Evolutionary conservation across 2,329 filamentous ascomycete genomes (phyloP), one percentile per base, ranked within the genome.

Genomic region (Colletotrichum plurivorum): DNA sequence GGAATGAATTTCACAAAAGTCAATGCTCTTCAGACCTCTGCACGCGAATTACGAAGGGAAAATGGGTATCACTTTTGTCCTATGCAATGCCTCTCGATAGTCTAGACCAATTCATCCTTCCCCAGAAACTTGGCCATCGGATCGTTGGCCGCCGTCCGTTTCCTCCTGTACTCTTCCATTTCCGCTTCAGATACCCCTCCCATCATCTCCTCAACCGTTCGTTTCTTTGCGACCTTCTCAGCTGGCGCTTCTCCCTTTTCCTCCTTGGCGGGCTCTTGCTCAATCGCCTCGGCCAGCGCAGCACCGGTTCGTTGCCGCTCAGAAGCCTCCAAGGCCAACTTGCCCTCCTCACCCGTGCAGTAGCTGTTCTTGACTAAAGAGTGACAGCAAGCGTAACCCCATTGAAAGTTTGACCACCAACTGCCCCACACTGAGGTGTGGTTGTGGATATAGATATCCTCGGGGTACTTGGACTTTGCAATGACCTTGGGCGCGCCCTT

Each of bases 351-450:
- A 27, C 96, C 96, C 0, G 95, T 98, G 80, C 96, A 99, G 77
- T 98, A 99, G 76, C 94, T 97, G 81, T 99, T 98, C 82, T 97
- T 98, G 71, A 97, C 89, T 22, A 90, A 92, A 0, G 94, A 97
- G 78, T 97, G 94, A 84, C 96, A 99, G 80, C 96, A 99, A 22
- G 93, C 89, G 80, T 97, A 99, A 1, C 96, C 96, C 96, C 96
- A 99, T 80, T 92, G 89, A 82, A 98, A 98, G 76, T 94, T 91
- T 61, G 90, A 89, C 96, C 96, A 99, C 96, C 96, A 99, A 76
- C 94, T 97, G 56, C 96, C 96, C 93, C 94, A 99, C 3, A 97
- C 92, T 0, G 92, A 92, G 3, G 90, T 94, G 81, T 99, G 96
- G 76, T 99, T 99, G 83, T 97, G 95, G 78, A 92, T 88, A 62